Evolutionary conservation across 441 rosid species (phyloP).

Genomic region (Adansonia gregorii): DNA sequence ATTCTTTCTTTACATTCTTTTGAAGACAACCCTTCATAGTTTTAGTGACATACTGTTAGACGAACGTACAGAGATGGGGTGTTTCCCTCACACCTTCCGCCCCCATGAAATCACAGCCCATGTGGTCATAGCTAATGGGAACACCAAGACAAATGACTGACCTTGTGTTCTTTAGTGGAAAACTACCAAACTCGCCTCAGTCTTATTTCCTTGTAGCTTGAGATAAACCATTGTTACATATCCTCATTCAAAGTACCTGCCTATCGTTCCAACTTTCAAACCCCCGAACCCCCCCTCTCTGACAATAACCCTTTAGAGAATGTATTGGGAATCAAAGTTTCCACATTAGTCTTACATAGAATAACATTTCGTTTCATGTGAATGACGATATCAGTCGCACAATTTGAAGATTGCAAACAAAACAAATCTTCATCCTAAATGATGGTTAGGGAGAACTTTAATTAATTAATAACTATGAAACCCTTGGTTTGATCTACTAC

Average conservation of each 20-base stretch:
- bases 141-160: constrained; percentile 25
- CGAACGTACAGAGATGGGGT: neutral
- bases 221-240: neutral
- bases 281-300: neutral
- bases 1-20: neutral
- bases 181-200: constrained; percentile 31
- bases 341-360: neutral
- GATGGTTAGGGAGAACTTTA: neutral
- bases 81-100: constrained; percentile 26
- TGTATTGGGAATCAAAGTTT: neutral
- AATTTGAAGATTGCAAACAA: neutral
- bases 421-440: neutral
- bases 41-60: constrained; percentile 11
- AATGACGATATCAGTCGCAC: neutral
- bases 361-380: neutral
- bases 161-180: constrained; percentile 30
- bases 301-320: neutral
- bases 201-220: neutral
- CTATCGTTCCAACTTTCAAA: constrained; percentile 23
- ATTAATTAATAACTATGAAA: neutral
- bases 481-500: constrained; percentile 14
- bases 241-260: constrained; percentile 11
- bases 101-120: constrained; percentile 16
- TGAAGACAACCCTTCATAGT: neutral
- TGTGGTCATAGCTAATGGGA: constrained; percentile 28